phyloP scores from a whole-genome alignment of 2,329 filamentous ascomycete species.

The Fusarium miscanthi region DNA sequence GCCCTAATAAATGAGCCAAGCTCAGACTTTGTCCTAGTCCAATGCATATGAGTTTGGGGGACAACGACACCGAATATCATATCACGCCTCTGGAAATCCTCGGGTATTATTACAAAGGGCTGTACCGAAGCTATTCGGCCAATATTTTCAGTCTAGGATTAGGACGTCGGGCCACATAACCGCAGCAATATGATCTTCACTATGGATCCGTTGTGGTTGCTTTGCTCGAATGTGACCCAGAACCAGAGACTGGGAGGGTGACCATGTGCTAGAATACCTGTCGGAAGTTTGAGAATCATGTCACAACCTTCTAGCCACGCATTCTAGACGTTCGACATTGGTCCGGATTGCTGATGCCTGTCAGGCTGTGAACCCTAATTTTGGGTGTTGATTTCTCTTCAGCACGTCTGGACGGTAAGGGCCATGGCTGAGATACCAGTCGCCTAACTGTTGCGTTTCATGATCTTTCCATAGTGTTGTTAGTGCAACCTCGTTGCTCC shows the following conservation, averaged over 20 bases:
- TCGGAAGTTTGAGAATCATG: background rate
- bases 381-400: background rate
- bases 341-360: background rate
- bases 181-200: constrained; percentile 18
- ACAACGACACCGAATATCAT: constrained; percentile 1
- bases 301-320: constrained; percentile 1
- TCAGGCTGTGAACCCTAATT: background rate
- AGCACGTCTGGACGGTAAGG: background rate
- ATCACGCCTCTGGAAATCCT: background rate
- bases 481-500: background rate
- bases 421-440: background rate
- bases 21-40: background rate
- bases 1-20: background rate
- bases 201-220: constrained; percentile 24
- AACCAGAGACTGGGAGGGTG: background rate
- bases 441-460: constrained; percentile 27
- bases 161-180: constrained; percentile 4
- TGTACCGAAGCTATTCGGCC: constrained; percentile 13
- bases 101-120: background rate
- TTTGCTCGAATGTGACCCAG: constrained; percentile 1
- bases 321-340: background rate
- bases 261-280: background rate
- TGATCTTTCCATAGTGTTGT: background rate
- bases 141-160: background rate
- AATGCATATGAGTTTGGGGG: background rate